Conservation (phyloP, 73 alveolate species). For the Paramecium tetraurelia region DNA sequence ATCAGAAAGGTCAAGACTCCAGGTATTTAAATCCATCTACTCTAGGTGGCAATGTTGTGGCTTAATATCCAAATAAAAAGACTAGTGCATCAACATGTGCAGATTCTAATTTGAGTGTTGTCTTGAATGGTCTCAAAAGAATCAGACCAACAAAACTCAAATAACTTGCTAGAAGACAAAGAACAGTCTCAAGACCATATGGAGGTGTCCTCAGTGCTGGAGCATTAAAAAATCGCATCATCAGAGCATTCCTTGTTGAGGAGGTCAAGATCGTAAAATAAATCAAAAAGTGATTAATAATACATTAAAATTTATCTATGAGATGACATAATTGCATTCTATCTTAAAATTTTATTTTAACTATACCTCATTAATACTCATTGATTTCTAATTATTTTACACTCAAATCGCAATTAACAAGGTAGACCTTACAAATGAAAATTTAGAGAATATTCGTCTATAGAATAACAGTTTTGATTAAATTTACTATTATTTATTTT, state of each 20-base stretch:
- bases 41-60: slow-evolving; percentile 61
- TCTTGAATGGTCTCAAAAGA: slow-evolving; percentile 68
- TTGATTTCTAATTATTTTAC: too few relatives aligned
- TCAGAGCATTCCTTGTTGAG: slow-evolving; percentile 80
- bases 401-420: not conserved
- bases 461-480: not conserved
- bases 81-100: slow-evolving; percentile 58
- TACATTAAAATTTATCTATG: not conserved
- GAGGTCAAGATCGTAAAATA: slow-evolving; percentile 78
- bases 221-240: slow-evolving; percentile 69
- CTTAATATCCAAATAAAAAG: slow-evolving; percentile 70
- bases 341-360: not conserved
- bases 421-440: not conserved
- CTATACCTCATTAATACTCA: too few relatives aligned
- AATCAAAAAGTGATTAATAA: slow-evolving; percentile 13
- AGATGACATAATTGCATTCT: not conserved
- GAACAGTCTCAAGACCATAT: slow-evolving; percentile 79
- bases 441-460: not conserved
- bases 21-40: slow-evolving; percentile 59
- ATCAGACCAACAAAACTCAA: slow-evolving; percentile 63
- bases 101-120: slow-evolving; percentile 51
- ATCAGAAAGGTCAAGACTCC: slow-evolving; percentile 68
- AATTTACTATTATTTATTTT: not conserved
- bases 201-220: slow-evolving; percentile 73
- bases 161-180: slow-evolving; percentile 66